phyloP scores from a whole-genome alignment of 768 basidiomycete genomes.

The Lactifluus piperatus region DNA sequence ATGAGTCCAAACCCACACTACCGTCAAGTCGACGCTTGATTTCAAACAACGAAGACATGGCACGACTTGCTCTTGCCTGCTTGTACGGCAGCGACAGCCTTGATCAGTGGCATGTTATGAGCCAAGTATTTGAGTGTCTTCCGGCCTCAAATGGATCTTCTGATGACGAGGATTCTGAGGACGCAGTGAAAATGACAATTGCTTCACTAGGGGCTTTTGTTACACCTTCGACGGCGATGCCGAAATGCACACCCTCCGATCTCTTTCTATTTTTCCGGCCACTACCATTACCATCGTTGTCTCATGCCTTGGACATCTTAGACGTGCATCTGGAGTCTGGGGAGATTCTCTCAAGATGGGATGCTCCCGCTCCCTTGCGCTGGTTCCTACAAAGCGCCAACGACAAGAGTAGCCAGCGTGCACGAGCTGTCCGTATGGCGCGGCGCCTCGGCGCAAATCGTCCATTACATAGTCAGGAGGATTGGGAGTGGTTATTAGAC shows the following conservation, averaged over 20 bases:
- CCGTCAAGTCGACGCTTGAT: conserved; percentile 63
- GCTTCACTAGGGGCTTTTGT: conserved; percentile 74
- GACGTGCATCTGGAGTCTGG: conserved; percentile 93
- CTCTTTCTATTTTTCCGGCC: conserved; percentile 78
- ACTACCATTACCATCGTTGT: conserved; percentile 63
- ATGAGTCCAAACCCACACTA: conserved; percentile 86
- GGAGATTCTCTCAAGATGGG: conserved; percentile 87
- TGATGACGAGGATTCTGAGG: conserved; percentile 54
- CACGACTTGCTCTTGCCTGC: conserved; percentile 76
- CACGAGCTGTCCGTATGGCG: conserved; percentile 83
- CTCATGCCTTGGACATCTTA: conserved; percentile 78
- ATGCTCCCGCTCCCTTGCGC: conserved; percentile 69
- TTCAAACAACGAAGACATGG: conserved; percentile 75
- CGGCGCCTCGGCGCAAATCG: conserved; percentile 52
- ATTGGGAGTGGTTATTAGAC: conserved; percentile 83
- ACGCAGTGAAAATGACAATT: conserved; percentile 76
- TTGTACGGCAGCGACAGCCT: conserved; percentile 75
- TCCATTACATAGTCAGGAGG: conserved; percentile 50
- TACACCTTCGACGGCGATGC: conserved; percentile 55
- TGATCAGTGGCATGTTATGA: conserved; percentile 78
- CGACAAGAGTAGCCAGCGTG: conserved; percentile 60
- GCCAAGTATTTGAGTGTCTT: conserved; percentile 88
- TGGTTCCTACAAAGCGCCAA: conserved; percentile 82
- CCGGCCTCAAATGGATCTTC: conserved; percentile 74
- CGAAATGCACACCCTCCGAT: conserved; percentile 53